Base-by-base conservation (phyloP, 1,139 yeast genomes). In the Magnusiomyces fungicola region DNA sequence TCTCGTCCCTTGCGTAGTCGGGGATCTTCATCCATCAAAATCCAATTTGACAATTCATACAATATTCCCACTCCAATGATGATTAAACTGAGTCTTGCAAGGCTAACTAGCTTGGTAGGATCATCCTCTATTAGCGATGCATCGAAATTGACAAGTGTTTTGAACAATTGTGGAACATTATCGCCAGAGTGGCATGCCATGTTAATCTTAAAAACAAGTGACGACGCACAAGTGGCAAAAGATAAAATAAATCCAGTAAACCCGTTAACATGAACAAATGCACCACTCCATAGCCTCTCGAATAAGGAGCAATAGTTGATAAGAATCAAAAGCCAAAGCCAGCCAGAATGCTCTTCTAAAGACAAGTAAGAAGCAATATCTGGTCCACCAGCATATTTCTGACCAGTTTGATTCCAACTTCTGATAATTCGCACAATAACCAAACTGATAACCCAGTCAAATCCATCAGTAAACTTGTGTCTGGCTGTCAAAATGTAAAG, bases 351-450 rank as follows among this genome's bases (percentile, higher is more conserved):
- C 19, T 50, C 53, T 12, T 49, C 47, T 21, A 16, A 16, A 9
- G 50, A 54, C 24, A 52, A 45, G 19, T 50, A 41, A 14, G 58
- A 54, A 0, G 73, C 61, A n/a, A 83, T 63, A 37, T 75, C 78
- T 14, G 73, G 68, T 1, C 76, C 74, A 25, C 74, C 66, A 16
- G 79, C 74, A 57, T 74, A 81, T 58, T 92, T 92, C 61, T 90
- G 97, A 0, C 99, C 99, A 47, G 92, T 80, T 56, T 83, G 84
- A 59, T 85, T 85, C 95, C 96, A 92, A 1, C 88, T 82, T 51
- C 92, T 74, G n/a, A 89, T 64, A 0, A 82, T 16, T 53, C 97
- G 74, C 4, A 83, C 56, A 4, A 79, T 65, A 0, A 68, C 42
- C 24, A 79, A 54, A 18, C 77, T 45, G 9, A 69, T 47, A 7